Base-by-base conservation (phyloP, 768 basidiomycete species). In the Wakefieldia striispora region DNA sequence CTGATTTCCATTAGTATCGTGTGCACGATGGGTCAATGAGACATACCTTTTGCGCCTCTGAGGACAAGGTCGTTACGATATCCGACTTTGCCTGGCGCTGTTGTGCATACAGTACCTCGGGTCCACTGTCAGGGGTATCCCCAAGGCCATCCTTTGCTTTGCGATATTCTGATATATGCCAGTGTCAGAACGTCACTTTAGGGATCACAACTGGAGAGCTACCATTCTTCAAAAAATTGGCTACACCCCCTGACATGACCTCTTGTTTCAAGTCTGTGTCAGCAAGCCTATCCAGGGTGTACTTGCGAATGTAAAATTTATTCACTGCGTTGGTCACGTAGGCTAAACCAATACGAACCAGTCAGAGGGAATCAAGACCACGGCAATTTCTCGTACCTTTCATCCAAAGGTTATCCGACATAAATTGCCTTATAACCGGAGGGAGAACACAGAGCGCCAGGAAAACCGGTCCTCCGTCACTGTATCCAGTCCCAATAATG, bases 251-350 rank as follows among this genome's bases (percentile, higher is more conserved):
- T 12, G 58, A 54, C 43, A 61, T 47, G 14, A 66, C 57, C 7
- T 66, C 63, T 11, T 54, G 42, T 39, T 55, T 64, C n/a, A 61
- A 43, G 9, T 11, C 12, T 8, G 17, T 34, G 6, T 41, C 13
- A 1, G 43, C 12, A 6, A 65, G 53, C 19, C 14, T 53, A 31
- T 43, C 43, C 11, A 66, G 23, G 2, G 63, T 50, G 14, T 43
- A 50, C 37, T 65, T 64, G 12, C 64, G 64, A 19, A 57, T 27
- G 13, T 53, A 66, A 40, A 49, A 55, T 14, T 17, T 40, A 41
- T 65, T 64, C 11, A 31, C 38, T 1, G 54, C 44, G 6, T 51
- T 36, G 3, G 40, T 55, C 21, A 66, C 40, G 24, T 64, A 64
- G 16, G 55, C 63, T 65, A 37, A 34, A 2, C 3, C 16, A 20